A percentile compares a stretch with the other conserved stretches of the same genome.
phyloP scores from a whole-genome alignment of 495 filamentous ascomycete genomes.

The Amorphotheca resinae region DNA sequence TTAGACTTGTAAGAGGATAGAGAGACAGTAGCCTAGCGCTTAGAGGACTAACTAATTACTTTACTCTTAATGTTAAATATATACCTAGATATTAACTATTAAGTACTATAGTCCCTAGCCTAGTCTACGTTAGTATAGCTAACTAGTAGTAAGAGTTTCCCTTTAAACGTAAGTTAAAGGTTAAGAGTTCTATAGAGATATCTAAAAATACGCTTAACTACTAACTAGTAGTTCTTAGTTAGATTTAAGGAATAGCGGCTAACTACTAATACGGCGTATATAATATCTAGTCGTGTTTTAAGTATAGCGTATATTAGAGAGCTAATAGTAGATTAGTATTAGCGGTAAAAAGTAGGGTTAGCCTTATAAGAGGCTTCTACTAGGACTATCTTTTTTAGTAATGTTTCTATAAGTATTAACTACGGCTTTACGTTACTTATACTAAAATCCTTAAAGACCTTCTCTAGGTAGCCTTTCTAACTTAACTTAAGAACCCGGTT shows the following conservation, averaged over 20 bases:
- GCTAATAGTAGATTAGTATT: background rate
- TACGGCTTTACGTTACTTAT: constrained; percentile 2
- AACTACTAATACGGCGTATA: constrained; percentile 4
- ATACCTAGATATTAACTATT: background rate
- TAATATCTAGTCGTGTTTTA: constrained; percentile 1
- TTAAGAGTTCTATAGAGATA: background rate
- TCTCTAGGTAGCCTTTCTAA: background rate
- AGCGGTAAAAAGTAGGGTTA: background rate
- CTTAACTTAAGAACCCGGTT: background rate
- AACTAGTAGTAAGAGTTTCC: background rate
- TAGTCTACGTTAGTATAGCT: background rate
- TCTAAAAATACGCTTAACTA: background rate
- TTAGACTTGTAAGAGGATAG: background rate
- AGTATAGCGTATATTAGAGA: background rate
- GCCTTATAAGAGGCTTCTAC: constrained; percentile 3
- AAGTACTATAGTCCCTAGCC: background rate
- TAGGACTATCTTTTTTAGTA: background rate
- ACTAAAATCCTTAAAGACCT: background rate
- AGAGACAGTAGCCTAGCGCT: background rate
- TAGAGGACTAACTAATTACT: background rate
- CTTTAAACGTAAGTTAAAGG: background rate
- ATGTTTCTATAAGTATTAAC: background rate
- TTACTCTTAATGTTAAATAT: background rate
- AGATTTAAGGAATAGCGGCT: constrained; percentile 2
- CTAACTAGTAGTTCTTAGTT: background rate